phyloP scores from a whole-genome alignment of 331 rosid species.

The Rosa hybrid region DNA sequence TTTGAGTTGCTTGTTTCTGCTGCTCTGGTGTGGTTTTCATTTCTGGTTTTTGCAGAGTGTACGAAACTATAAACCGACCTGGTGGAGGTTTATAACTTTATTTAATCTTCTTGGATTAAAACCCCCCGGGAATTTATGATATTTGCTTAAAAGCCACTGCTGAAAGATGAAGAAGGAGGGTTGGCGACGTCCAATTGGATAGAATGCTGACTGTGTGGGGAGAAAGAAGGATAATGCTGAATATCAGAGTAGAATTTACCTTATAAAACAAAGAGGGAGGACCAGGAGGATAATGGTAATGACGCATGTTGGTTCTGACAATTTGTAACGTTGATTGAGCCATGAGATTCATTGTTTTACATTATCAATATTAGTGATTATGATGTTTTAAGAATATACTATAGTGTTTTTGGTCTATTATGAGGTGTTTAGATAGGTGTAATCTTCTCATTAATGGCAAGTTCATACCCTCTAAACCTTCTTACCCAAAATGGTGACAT shows the following conservation, averaged over 20 bases:
- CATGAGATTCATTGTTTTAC: background rate
- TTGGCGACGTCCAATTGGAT: background rate
- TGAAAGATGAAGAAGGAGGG: background rate
- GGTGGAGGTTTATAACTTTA: background rate
- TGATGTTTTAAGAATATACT: background rate
- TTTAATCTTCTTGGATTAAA: background rate
- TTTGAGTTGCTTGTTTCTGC: background rate
- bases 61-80: background rate
- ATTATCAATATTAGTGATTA: background rate
- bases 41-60: background rate
- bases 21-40: background rate
- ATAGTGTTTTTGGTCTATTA: background rate
- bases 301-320: constrained; percentile 8
- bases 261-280: background rate
- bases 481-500: background rate
- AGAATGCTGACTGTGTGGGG: background rate
- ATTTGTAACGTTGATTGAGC: background rate
- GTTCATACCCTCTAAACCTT: background rate
- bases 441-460: background rate
- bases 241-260: background rate
- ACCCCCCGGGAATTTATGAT: background rate
- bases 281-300: constrained; percentile 2
- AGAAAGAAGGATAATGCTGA: background rate
- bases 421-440: background rate
- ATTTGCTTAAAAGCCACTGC: constrained; percentile 3